Conservation (phyloP, 345 rosid genomes). For the Eucalyptus lansdowneana region DNA sequence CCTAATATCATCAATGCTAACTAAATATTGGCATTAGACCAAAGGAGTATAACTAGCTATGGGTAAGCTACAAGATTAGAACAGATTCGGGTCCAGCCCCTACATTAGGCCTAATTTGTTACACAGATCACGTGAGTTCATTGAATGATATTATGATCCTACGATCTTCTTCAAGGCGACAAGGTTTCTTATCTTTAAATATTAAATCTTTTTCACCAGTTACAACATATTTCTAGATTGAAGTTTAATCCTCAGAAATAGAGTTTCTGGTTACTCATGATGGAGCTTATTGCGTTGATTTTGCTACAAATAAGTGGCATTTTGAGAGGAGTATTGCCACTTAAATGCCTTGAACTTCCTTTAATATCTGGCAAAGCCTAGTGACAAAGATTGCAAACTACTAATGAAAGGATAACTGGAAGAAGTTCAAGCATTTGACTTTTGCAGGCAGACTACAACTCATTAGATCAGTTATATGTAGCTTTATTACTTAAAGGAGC, state of each 20-base stretch:
- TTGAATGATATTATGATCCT: accelerated
- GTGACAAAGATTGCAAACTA: not conserved
- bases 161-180: not conserved
- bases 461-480: not conserved
- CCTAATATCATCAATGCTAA: too few species aligned
- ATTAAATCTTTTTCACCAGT: not conserved
- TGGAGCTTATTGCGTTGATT: not conserved
- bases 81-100: not conserved
- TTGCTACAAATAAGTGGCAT: not conserved
- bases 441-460: not conserved
- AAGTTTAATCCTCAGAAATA: not conserved
- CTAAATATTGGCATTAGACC: not conserved
- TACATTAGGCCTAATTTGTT: not conserved
- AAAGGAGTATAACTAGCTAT: not conserved
- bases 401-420: not conserved
- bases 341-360: not conserved
- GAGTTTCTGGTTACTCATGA: too few species aligned
- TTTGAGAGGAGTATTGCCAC: not conserved
- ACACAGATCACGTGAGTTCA: not conserved
- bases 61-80: not conserved
- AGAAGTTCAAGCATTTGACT: not conserved
- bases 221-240: not conserved
- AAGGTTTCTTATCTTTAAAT: not conserved
- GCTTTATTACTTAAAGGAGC: not conserved
- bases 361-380: not conserved